These are phyloP conservation scores for Neobulgaria alba DNA, from an alignment of 2,329 filamentous ascomycete species.

Conservation along the genomic window DNA sequence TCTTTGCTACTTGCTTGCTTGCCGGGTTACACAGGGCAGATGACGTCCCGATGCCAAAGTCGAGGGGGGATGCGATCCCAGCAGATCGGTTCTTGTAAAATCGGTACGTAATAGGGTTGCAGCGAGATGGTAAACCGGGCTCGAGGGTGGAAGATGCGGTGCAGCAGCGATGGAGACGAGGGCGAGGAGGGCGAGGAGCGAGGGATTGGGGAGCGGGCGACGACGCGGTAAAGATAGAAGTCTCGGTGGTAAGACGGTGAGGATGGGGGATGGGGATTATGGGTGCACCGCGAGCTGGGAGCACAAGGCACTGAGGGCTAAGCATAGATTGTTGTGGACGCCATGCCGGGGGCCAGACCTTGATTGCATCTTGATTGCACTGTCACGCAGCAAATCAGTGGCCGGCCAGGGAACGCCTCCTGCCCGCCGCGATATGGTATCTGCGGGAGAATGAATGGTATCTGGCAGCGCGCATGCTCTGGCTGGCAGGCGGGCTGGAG, in stretches of 20 bases:
- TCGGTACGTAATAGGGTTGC: background rate
- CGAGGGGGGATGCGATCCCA: conserved; percentile 2
- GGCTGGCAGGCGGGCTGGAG: no score
- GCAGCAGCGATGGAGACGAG: no score
- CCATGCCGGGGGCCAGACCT: background rate
- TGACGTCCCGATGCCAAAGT: conserved; percentile 7
- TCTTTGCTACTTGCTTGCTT: conserved; percentile 11
- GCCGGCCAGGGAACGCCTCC: conserved; percentile 2
- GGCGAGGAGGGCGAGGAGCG: conserved; percentile 1
- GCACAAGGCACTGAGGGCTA: conserved; percentile 13
- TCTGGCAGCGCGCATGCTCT: background rate
- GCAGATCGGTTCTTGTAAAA: background rate
- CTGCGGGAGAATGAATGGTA: background rate
- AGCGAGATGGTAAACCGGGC: background rate
- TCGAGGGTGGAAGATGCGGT: background rate
- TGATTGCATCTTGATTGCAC: conserved; percentile 2
- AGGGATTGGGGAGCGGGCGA: conserved; percentile 2
- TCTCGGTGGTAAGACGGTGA: conserved; percentile 7
- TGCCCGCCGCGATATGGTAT: conserved; percentile 4
- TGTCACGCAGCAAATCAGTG: conserved; percentile 11
- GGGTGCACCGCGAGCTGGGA: conserved; percentile 1
- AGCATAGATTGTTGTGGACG: conserved; percentile 8
- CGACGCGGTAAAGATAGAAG: conserved; percentile 1
- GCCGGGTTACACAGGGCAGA: conserved; percentile 15
- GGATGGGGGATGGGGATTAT: conserved; percentile 1